These are phyloP conservation scores for Crithidia mellificae DNA, from an alignment of 208 protist species.

Conservation along the genomic window DNA sequence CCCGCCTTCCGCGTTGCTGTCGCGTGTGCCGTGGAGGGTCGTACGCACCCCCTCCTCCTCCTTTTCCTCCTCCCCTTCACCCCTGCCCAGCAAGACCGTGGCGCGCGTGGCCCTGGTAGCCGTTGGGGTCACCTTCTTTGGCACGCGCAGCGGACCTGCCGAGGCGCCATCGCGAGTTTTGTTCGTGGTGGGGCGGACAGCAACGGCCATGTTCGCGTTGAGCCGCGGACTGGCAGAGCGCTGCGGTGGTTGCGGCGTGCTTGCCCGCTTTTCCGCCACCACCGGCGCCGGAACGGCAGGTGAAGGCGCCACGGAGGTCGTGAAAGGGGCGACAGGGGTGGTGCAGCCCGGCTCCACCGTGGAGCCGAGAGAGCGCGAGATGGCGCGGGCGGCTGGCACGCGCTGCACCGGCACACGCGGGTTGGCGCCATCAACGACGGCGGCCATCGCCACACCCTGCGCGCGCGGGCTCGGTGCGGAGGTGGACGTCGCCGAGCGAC, in stretches of 20 bases:
- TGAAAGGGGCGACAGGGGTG: too few relatives aligned
- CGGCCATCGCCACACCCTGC: not conserved
- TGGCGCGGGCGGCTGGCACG: not conserved
- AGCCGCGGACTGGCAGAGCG: not conserved
- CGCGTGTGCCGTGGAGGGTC: not conserved
- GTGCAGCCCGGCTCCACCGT: constrained; percentile 2
- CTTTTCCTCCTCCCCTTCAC: too few relatives aligned
- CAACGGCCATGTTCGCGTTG: not conserved
- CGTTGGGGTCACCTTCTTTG: not conserved
- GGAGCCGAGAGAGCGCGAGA: constrained; percentile 9
- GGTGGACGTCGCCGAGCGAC: not conserved
- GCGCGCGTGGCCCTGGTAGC: too few relatives aligned
- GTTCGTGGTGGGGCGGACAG: not conserved
- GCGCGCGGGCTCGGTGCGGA: constrained; percentile 7
- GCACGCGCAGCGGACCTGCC: not conserved
- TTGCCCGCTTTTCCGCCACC: too few relatives aligned
- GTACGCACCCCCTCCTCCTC: too few relatives aligned
- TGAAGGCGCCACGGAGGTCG: too few relatives aligned
- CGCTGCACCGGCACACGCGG: not conserved
- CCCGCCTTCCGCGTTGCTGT: not conserved
- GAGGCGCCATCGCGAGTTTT: not conserved
- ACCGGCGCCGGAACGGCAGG: too few relatives aligned
- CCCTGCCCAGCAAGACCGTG: too few relatives aligned
- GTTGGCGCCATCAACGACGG: not conserved
- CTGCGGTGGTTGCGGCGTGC: too few relatives aligned